Evolutionary conservation across 2,329 filamentous ascomycete species (phyloP), one percentile per base, ranked within the genome.

Genomic region (Penicillium sp.): DNA sequence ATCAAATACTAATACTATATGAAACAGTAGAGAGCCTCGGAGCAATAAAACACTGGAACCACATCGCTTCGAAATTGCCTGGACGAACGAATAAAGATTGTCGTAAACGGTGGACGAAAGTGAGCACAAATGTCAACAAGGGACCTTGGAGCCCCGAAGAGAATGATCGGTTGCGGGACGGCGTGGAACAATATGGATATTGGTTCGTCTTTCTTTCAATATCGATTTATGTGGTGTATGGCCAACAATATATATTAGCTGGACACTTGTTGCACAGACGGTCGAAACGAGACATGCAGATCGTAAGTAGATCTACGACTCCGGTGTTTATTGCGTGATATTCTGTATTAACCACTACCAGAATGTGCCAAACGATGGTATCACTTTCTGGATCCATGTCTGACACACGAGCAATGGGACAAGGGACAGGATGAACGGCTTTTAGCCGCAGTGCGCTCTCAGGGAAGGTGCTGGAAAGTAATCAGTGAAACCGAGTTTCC

Each of bases 401-500:
- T 47, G 14, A 26, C 28, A 9, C 46, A 47, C 24, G 28, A 26
- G 8, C 24, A 47, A 30, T 47, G 46, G 46, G 46, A 47, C 16
- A 20, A 26, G 24, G 24, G 18, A 3, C 16, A 47, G 16, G 46
- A 47, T 16, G 24, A 47, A 6, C 16, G 18, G n/a, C 28, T 47
- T n/a, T 47, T 47, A 18, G 24, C 24, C 14, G 46, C 46, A 33
- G 46, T 47, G 46, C 12, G n/a, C 24, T 26, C 24, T 9, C 28
- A 28, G 11, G 46, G 46, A 9, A 16, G 46, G 18, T 28, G 46
- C 26, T 47, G 46, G 46, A 47, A 26, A 26, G 24, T 18, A 28
- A 47, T 47, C 46, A 47, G 46, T 20, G 46, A 47, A 20, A 47
- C 24, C n/a, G 28, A 30, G 24, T 47, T 47, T 47, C 46, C 46